phyloP scores from a whole-genome alignment of 2,329 filamentous ascomycete species.

The Diaporthe eres region DNA sequence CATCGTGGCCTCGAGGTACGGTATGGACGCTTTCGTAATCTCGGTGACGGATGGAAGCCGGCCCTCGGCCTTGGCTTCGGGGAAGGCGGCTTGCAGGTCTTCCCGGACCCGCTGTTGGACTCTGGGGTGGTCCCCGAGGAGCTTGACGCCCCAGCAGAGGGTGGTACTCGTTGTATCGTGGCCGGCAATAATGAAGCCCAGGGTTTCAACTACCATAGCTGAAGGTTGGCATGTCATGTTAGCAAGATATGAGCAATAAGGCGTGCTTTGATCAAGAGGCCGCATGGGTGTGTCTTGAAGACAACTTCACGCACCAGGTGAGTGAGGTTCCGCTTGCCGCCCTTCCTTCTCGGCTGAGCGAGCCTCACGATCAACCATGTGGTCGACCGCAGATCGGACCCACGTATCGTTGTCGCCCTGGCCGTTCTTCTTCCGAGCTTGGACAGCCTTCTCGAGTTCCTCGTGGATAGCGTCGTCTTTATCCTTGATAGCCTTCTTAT shows the following conservation, averaged over 20 bases:
- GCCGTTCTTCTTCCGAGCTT: neutral
- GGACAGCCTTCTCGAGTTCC: constrained; percentile 27
- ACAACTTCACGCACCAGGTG: neutral
- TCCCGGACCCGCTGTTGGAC: constrained; percentile 57
- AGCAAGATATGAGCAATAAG: neutral
- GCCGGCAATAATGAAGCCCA: constrained; percentile 58
- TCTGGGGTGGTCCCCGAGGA: constrained; percentile 55
- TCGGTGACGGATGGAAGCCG: constrained; percentile 50
- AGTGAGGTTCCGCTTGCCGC: constrained; percentile 31
- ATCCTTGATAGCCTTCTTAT: neutral
- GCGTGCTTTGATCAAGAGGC: neutral
- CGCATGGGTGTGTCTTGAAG: neutral
- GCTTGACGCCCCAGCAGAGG: constrained; percentile 58
- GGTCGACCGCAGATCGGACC: constrained; percentile 24
- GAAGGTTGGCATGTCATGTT: neutral
- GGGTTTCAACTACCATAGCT: constrained; percentile 51
- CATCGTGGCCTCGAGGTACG: constrained; percentile 62
- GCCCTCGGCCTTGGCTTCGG: constrained; percentile 51
- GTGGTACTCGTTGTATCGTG: constrained; percentile 61
- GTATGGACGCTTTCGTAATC: constrained; percentile 54
- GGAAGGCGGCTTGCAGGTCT: constrained; percentile 55
- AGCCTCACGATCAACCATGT: constrained; percentile 36
- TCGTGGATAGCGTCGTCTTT: constrained; percentile 18
- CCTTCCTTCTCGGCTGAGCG: constrained; percentile 30
- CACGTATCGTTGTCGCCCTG: constrained; percentile 37